Evolutionary conservation across 2,329 filamentous ascomycete genomes (phyloP), one percentile per base, ranked within the genome.

Genomic region (Coleophoma crateriformis): DNA sequence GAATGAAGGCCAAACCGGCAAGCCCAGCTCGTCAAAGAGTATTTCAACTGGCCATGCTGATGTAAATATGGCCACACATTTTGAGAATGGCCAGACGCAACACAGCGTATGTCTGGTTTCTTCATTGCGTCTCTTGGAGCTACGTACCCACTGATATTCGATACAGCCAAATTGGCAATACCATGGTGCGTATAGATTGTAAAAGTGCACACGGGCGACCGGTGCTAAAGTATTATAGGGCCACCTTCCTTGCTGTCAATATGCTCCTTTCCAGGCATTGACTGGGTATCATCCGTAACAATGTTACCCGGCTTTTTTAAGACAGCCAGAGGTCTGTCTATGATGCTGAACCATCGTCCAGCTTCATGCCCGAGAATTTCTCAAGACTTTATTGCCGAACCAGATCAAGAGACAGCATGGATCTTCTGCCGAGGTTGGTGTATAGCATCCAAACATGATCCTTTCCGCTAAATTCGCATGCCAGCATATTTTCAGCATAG

Each of bases 201-300:
- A 20, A 2, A 17, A 33, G 7, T 33, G 4, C 27, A 1, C 5
- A 12, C 19, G 10, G 2, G 8, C n/a, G 3, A n/a, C 4, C 2
- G n/a, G 11, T 34, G 20, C 43, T 45, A 33, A 33, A 45, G 15
- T 22, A 14, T 12, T n/a, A 14, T 33, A 44, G 47, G 47, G 11
- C 47, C 47, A 27, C 14, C 27, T 15, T 49, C 47, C 35, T 49
- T 20, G 12, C 27, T 49, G 32, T 44, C 47, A 11, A 49, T 49
- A 37, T 49, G 39, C 33, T 49, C 47, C 7, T 14, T 17, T 13
- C 40, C 47, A 1, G 47, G 47, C 10, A 37, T 49, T 14, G 34
- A 44, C 11, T 48, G 47, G 47, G 47, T 49, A 19, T 49, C 39
- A 14, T 22, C 40, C 10, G 14, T 22, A 37, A 38, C 47, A 8